Base-by-base conservation (phyloP, 2,329 filamentous ascomycete species). In the Microcera coccophila region DNA sequence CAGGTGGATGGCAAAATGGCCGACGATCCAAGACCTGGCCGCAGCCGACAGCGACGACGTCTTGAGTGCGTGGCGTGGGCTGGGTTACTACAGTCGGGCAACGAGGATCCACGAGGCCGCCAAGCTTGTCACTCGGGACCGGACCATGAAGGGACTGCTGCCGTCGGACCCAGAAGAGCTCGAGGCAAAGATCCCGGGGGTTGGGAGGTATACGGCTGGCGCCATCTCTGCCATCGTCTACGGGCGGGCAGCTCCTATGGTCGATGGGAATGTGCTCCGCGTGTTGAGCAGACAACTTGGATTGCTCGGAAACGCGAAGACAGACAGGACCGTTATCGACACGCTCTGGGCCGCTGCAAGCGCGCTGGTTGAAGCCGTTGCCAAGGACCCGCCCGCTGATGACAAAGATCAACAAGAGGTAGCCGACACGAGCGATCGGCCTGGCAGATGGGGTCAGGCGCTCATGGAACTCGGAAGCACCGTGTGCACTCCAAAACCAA, bases 391-490 rank as follows among this genome's bases (percentile, higher is more conserved):
- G 1, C 49, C 53, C 1, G 52, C 50, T 0, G 51, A 47, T 1
- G 49, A 48, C 8, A 51, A 49, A 1, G 42, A n/a, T n/a, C n/a
- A n/a, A n/a, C n/a, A 49, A 8, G 50, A 57, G 2, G 57, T 61
- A 5, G 55, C 56, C 0, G 51, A 61, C 17, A 48, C 57, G 12
- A 81, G 73, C 41, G 70, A 76, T 39, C 60, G 74, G 17, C 79
- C 80, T 0, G 79, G 79, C 1, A 62, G 73, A 46, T 83, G 79
- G 80, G 81, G 81, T 1, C 80, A 84, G 55, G 80, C 76, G 1
- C 61, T 84, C 19, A 84, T 84, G 80, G 80, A 84, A 54, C 66
- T 84, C 4, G 80, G 80, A 3, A 82, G 78, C 48, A 84, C 80
- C 0, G 58, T 83, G 2, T 84, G 80, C 52, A 72, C 72, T 5